A percentile compares a stretch with the other conserved stretches of the same genome.
Evolutionary conservation across 495 filamentous ascomycete species (phyloP).

Genomic region (Hypoxylon perforatum): DNA sequence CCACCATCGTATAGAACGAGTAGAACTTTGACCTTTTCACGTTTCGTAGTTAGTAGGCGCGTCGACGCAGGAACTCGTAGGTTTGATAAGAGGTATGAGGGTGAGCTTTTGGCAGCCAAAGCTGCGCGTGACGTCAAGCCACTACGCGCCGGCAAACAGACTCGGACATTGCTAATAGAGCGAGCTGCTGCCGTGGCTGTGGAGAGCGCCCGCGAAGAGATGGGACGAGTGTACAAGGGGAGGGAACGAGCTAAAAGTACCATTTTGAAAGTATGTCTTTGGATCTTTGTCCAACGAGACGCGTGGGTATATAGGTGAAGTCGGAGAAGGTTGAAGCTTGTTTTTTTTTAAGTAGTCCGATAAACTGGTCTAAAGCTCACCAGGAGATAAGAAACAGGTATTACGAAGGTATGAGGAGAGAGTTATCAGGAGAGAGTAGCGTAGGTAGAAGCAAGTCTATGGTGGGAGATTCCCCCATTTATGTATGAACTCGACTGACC

Average conservation of each 20-base stretch:
- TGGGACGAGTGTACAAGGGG: conserved; percentile 46
- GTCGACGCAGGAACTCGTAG: conserved; percentile 37
- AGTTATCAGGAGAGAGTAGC: conserved; percentile 19
- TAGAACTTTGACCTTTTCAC: conserved; percentile 69
- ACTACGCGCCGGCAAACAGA: conserved; percentile 42
- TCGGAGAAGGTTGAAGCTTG: conserved; percentile 18
- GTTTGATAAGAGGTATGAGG: conserved; percentile 18
- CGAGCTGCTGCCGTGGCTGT: conserved; percentile 38
- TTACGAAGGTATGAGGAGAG: conserved; percentile 32
- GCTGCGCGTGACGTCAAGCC: conserved; percentile 42
- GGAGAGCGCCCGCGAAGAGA: conserved; percentile 36
- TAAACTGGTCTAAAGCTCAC: background rate
- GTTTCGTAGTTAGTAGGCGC: conserved; percentile 58
- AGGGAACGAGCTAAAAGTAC: conserved; percentile 59
- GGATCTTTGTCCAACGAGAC: conserved; percentile 22
- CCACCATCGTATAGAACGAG: conserved; percentile 67
- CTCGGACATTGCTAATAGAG: conserved; percentile 45
- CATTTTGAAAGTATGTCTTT: conserved; percentile 58
- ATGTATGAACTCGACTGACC: conserved; percentile 35
- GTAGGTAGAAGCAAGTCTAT: conserved; percentile 6
- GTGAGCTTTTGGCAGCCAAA: conserved; percentile 40
- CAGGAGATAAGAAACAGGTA: conserved; percentile 11
- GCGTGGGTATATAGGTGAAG: conserved; percentile 10
- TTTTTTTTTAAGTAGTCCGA: conserved; percentile 4
- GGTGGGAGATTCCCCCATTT: conserved; percentile 38